Evolutionary conservation across 2,329 filamentous ascomycete species (phyloP).

Genomic region (Pseudogymnoascus sp.): DNA sequence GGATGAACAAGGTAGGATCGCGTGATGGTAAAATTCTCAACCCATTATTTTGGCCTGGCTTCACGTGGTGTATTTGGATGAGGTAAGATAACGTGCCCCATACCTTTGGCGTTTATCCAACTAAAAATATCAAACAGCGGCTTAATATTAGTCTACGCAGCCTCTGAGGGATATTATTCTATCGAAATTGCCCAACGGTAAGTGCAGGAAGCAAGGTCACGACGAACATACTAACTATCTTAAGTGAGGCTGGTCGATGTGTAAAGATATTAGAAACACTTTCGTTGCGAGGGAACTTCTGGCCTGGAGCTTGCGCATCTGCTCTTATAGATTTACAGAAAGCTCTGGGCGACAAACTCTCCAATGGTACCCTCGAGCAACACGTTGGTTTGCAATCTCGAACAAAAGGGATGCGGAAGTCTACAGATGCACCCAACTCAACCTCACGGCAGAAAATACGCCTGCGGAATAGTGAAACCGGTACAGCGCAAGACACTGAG

Average conservation of each 20-base stretch:
- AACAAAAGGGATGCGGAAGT: background rate
- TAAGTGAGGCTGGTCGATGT: constrained; percentile 9
- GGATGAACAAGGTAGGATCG: constrained; percentile 13
- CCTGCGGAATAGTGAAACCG: background rate
- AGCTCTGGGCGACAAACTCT: constrained; percentile 16
- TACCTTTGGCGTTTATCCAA: background rate
- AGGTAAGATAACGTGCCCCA: constrained; percentile 16
- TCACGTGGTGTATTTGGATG: constrained; percentile 47
- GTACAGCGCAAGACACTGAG: background rate
- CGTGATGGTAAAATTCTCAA: constrained; percentile 12
- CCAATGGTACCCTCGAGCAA: background rate
- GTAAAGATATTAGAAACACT: constrained; percentile 26
- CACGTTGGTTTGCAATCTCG: background rate
- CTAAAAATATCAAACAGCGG: constrained; percentile 24
- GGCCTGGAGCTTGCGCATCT: constrained; percentile 30
- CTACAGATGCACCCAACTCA: background rate
- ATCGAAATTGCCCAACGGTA: constrained; percentile 33
- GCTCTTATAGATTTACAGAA: constrained; percentile 28
- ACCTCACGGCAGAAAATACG: background rate
- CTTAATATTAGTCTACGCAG: constrained; percentile 43
- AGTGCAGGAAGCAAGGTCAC: constrained; percentile 17
- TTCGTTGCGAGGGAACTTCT: constrained; percentile 25
- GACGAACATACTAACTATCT: background rate
- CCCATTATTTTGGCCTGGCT: constrained; percentile 41
- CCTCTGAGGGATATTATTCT: constrained; percentile 37